phyloP scores from a whole-genome alignment of 306 rosid genomes.

The Trichosanthes cucumerina region DNA sequence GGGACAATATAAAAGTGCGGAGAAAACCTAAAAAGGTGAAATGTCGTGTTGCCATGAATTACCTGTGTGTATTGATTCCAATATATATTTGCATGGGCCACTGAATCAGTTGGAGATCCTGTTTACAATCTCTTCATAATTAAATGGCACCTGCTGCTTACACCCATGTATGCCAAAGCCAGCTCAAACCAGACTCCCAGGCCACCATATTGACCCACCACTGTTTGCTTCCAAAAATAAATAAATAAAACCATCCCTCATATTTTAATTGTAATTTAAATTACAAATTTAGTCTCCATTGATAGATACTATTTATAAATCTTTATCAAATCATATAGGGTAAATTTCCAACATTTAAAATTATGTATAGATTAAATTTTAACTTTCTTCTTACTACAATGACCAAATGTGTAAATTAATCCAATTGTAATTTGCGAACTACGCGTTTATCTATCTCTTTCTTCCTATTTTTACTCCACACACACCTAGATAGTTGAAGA shows the following conservation, averaged over 20 bases:
- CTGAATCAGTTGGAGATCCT: conserved; percentile 33
- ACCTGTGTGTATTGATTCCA: conserved; percentile 46
- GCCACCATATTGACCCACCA: conserved; percentile 15
- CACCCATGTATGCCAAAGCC: conserved; percentile 12
- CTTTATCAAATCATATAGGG: no score
- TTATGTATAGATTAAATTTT: no score
- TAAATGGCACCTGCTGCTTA: not conserved
- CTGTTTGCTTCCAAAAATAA: not conserved
- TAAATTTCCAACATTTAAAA: no score
- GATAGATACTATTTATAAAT: no score
- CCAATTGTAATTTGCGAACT: not conserved
- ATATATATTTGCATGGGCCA: conserved; percentile 62
- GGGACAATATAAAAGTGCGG: not conserved
- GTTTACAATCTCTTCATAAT: conserved; percentile 7
- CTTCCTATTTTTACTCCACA: no score
- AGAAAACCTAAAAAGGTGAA: conserved; percentile 7
- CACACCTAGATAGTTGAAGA: not conserved
- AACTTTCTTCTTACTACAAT: no score
- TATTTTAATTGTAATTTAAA: no score
- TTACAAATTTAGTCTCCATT: no score
- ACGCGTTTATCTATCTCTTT: no score
- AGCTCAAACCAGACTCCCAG: not conserved
- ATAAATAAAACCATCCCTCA: no score
- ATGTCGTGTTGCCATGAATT: conserved; percentile 5
- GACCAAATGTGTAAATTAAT: no score